Percentiles rank a stretch among this genome's conserved stretches.
Conservation (phyloP, 2,329 filamentous ascomycete genomes). For the Phialophora tarda region DNA sequence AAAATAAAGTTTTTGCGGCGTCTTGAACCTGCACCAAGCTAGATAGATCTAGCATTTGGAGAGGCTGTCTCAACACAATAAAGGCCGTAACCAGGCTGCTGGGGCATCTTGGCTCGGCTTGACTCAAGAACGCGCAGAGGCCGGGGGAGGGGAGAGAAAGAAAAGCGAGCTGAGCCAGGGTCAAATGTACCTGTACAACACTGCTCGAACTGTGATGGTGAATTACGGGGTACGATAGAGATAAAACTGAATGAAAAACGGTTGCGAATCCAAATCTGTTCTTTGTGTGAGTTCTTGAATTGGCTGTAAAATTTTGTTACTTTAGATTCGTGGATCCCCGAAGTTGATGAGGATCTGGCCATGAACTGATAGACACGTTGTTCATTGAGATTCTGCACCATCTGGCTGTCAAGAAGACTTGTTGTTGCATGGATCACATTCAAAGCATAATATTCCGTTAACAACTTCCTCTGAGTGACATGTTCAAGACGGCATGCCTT, state of each 20-base stretch:
- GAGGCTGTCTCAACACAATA: conserved; percentile 1
- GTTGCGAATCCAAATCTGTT: not conserved
- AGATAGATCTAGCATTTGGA: not conserved
- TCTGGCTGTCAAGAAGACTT: too few species aligned
- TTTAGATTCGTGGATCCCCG: not conserved
- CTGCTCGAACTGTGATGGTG: not conserved
- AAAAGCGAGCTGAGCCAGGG: not conserved
- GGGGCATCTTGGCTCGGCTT: not conserved
- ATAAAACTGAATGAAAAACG: conserved; percentile 1
- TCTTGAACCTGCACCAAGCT: not conserved
- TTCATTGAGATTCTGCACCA: too few species aligned
- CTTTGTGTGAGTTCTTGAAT: not conserved
- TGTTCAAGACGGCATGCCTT: too few species aligned
- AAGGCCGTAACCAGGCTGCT: not conserved
- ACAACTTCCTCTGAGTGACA: too few species aligned
- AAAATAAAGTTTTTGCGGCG: not conserved
- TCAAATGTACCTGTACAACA: not conserved
- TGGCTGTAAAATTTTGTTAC: not conserved
- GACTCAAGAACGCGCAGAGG: not conserved
- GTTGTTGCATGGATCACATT: too few species aligned
- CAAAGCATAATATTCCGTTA: too few species aligned
- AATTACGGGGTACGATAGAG: not conserved
- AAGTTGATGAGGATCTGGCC: too few species aligned
- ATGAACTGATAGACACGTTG: too few species aligned
- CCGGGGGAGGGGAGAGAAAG: not conserved